Evolutionary conservation across 192 early-diverging fungal genomes (phyloP), one percentile per base, ranked within the genome.

Genomic region (Kappamyces sp.): DNA sequence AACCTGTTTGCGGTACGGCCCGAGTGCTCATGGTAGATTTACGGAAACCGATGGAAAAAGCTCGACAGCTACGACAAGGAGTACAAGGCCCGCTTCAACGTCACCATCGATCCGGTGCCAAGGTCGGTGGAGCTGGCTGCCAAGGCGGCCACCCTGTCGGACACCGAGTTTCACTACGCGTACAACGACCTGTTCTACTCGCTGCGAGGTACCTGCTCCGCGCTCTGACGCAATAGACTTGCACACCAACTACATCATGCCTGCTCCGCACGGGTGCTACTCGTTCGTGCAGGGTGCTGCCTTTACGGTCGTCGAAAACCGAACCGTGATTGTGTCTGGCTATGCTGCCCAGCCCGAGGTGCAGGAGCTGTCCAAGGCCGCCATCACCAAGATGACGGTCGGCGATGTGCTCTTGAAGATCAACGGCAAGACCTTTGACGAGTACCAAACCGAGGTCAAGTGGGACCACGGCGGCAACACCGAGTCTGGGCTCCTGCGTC

Each of bases 121-220:
- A 37, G 41, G n/a, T 47, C 62, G 35, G 52, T 38, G 33, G 49
- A 29, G 2, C 31, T 68, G 31, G 51, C 33, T 9, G 45, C 31
- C 50, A 60, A 63, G 33, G 67, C 62, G 2, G n/a, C 8, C 11
- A 59, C 12, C 11, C 29, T 60, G n/a, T 32, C 54, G 3, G 42
- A 68, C 46, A 5, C 36, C 14, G 59, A 59, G 37, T 69, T 65
- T 46, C 62, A 69, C 61, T 41, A 53, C 37, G 41, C 15, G 9
- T 38, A 55, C 5, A 45, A 42, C 37, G 52, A 54, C 5, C 36
- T 64, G n/a, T 69, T 64, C 61, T 57, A 59, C 1, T 37, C 41
- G 4, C 43, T 65, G 2, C 55, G 67, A n/a, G n/a, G n/a, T n/a
- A n/a, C n/a, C n/a, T n/a, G n/a, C n/a, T n/a, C n/a, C n/a, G n/a